Conservation (phyloP, 352 stramenopile genomes). For the Saprolegnia diclina region DNA sequence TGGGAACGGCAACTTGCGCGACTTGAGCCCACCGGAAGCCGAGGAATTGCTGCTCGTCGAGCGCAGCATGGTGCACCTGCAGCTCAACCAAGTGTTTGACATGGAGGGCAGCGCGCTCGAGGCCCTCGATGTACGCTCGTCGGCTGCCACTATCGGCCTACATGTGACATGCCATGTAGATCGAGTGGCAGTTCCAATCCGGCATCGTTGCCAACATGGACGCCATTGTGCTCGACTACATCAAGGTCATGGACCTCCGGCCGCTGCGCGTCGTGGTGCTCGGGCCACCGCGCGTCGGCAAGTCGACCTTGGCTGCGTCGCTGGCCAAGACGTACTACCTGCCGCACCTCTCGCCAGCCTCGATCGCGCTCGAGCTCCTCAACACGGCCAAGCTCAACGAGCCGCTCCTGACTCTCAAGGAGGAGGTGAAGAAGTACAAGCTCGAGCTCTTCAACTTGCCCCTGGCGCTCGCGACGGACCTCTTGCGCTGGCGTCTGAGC, state of each 20-base stretch:
- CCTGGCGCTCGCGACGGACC: conserved; percentile 35
- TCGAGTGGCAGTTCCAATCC: conserved; percentile 49
- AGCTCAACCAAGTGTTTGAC: conserved; percentile 72
- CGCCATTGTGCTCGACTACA: conserved; percentile 70
- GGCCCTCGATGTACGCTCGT: conserved; percentile 13
- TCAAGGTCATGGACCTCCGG: conserved; percentile 63
- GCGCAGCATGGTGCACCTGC: conserved; percentile 42
- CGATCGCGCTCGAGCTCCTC: conserved; percentile 46
- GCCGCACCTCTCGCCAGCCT: conserved; percentile 47
- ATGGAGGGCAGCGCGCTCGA: conserved; percentile 27
- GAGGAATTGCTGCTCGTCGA: conserved; percentile 9
- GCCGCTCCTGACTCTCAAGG: conserved; percentile 12
- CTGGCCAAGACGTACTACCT: conserved; percentile 72
- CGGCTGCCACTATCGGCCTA: background rate
- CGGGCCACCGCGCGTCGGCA: conserved; percentile 59
- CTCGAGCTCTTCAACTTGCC: conserved; percentile 40
- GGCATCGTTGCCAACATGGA: conserved; percentile 58
- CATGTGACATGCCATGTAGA: too few relatives aligned
- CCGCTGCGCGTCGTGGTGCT: conserved; percentile 65
- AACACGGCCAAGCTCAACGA: conserved; percentile 27
- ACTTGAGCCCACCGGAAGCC: conserved; percentile 12
- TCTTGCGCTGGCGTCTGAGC: conserved; percentile 66
- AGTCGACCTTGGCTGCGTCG: conserved; percentile 44
- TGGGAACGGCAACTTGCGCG: conserved; percentile 3
- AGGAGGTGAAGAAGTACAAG: conserved; percentile 42